A percentile compares a stretch with the other conserved stretches of the same genome.
Conservation (phyloP, 257 asterid species). For the Solanum clarkiae region DNA sequence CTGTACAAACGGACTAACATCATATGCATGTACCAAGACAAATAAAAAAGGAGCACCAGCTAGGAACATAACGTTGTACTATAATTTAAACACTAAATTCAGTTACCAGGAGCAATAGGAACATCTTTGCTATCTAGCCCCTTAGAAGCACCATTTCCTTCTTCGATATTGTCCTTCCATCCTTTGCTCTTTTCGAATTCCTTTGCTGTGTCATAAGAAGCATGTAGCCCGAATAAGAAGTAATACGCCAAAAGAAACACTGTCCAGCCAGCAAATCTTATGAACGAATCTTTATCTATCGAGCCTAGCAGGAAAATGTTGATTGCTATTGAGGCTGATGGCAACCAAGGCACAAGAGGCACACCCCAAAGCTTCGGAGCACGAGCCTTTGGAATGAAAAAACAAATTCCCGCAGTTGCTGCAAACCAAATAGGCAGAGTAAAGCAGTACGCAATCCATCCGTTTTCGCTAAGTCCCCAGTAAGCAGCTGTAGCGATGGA, state of each 20-base stretch:
- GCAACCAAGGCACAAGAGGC: conserved; percentile 63
- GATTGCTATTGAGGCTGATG: conserved; percentile 43
- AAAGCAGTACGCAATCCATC: conserved; percentile 40
- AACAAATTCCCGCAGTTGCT: conserved; percentile 25
- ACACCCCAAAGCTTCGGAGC: conserved; percentile 49
- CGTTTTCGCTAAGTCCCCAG: conserved; percentile 31
- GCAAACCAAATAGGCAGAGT: conserved; percentile 34
- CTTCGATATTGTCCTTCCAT: conserved; percentile 20
- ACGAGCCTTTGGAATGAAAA: conserved; percentile 36
- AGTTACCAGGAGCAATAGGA: neutral
- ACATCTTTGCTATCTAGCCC: neutral
- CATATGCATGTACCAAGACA: neutral
- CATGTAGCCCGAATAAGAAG: conserved; percentile 45
- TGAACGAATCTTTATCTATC: conserved; percentile 28
- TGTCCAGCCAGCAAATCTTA: conserved; percentile 44
- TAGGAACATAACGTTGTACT: neutral
- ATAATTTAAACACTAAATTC: neutral
- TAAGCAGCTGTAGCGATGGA: conserved; percentile 32
- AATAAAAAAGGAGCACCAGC: neutral
- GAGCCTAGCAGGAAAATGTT: conserved; percentile 57
- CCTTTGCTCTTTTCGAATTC: conserved; percentile 7
- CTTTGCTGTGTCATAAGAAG: conserved; percentile 55
- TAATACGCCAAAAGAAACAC: conserved; percentile 30
- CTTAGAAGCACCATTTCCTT: conserved; percentile 7
- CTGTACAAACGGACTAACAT: neutral